Evolutionary conservation across 1,284 basidiomycete genomes (phyloP).

Genomic region (Apiotrichum laibachii): DNA sequence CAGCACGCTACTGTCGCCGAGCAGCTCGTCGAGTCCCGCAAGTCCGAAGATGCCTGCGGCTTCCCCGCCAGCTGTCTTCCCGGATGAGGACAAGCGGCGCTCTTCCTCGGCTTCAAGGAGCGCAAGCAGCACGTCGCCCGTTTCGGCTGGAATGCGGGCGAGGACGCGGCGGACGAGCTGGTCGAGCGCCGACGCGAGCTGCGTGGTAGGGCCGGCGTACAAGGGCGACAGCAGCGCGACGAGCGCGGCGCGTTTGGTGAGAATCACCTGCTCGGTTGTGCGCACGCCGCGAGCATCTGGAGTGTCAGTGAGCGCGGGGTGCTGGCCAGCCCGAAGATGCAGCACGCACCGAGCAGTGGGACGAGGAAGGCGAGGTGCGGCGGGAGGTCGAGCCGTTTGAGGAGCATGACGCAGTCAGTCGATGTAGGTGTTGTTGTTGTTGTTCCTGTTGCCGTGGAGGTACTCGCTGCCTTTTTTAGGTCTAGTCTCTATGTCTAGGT

Average conservation of each 20-base stretch:
- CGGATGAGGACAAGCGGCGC: background rate
- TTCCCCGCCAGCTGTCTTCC: background rate
- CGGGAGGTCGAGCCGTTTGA: constrained; percentile 40
- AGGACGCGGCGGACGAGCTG: constrained; percentile 24
- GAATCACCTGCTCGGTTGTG: constrained; percentile 44
- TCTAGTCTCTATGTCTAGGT: too few species aligned
- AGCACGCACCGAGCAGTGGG: constrained; percentile 32
- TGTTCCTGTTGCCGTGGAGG: background rate
- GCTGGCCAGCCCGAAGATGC: background rate
- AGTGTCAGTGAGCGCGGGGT: background rate
- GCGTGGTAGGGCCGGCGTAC: background rate
- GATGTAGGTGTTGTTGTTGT: too few species aligned
- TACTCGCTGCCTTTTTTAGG: too few species aligned
- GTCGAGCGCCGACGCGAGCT: constrained; percentile 21
- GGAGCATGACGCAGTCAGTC: constrained; percentile 30
- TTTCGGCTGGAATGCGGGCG: constrained; percentile 4
- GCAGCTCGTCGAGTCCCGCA: constrained; percentile 28
- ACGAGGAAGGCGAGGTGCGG: constrained; percentile 25
- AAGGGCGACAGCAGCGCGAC: constrained; percentile 13
- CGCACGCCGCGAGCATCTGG: constrained; percentile 25
- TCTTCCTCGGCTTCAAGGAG: too few species aligned
- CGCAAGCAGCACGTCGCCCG: background rate
- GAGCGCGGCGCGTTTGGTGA: constrained; percentile 27
- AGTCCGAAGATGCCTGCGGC: constrained; percentile 4
- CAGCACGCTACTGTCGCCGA: constrained; percentile 26